Evolutionary conservation across 2,329 filamentous ascomycete genomes (phyloP), one percentile per base, ranked within the genome.

Genomic region (Alternaria sp.): DNA sequence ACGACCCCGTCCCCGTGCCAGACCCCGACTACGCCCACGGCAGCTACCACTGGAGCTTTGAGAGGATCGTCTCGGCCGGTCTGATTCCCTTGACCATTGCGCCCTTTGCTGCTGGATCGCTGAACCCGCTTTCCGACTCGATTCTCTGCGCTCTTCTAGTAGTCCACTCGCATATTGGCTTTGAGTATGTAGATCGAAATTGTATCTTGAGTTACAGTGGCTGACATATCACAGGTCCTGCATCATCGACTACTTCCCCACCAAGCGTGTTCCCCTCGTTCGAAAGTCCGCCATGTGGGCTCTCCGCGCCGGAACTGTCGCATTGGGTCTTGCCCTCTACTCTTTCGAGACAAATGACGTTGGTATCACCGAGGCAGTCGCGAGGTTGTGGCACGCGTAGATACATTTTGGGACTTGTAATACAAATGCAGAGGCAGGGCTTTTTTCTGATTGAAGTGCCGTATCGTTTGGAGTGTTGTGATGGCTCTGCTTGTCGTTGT

Each of bases 321-420:
- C 93, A 56, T 92, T 94, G 67, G 94, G 92, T 55, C 87, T 97
- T 70, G 94, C 94, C 61, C 87, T 98, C 76, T 99, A 99, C 84
- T 95, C 98, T 82, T 98, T 98, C 76, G 96, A 99, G 89, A 99
- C 96, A 30, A 98, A 97, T 78, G 96, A 99, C 73, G 93, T 99
- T 56, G 96, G 96, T 70, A 81, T 99, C 64, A 97, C 94, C 9
- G 95, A 97, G 86, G 91, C 90, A 30, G 86, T 97, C 71, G 93
- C 92, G 87, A 88, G 92, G 78, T 85, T 98, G 67, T 99, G 96
- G 96, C 92, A 87, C 76, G 95, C 96, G 75, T 93, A 81, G 69
- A 53, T 23, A 18, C 23, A 61, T 12, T 4, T 12, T n/a, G 12
- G 9, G 47, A 23, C 11, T 33, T 57, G 49, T 58, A 64, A 55